Base-by-base conservation (phyloP, 179 eudicot species). In the Drosera spatulata region DNA sequence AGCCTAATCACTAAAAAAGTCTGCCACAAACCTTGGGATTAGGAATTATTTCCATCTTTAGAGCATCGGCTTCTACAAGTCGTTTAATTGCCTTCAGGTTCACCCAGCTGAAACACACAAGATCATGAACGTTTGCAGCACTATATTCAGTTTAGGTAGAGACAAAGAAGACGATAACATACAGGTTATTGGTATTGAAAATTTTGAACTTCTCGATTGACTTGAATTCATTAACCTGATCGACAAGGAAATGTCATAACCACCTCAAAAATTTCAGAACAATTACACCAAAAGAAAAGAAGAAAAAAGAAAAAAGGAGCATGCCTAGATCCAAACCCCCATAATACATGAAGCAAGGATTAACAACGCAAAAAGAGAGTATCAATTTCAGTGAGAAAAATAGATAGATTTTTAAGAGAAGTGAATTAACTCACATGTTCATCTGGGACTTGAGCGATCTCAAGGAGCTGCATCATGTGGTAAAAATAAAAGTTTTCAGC, bases 161-260 rank as follows among this genome's bases (percentile, higher is more conserved):
- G n/a, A 33, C 50, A 46, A 10, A 45, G 59, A 62, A 46, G 59
- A 48, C 44, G 38, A 37, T 41, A 55, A 72, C 97, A 62, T 76
- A 94, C 99, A 94, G 66, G 82, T 94, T 94, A 86, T 94, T 94
- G 81, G 99, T 94, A 63, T 94, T 94, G 86, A 94, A 94, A 65
- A 94, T 94, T 66, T 94, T 94, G 89, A 94, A 94, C 85, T 94
- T 94, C 77, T 94, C 99, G 56, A 94, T 90, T 39, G 99, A 90
- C 74, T 90, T 94, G 70, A 94, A 94, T 68, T 94, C 99, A 60
- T 69, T 77, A 66, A 90, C 99, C 99, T 94, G 91, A 52, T 67
- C 50, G 59, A 22, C 33, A 22, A 22, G 33, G 33, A 22, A 22
- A 22, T 22, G 33, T 22, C 33, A 22, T 22, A 22, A 22, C 33